These are phyloP conservation scores for Colletotrichum musae DNA, from an alignment of 2,329 filamentous ascomycete genomes.

Conservation along the genomic window DNA sequence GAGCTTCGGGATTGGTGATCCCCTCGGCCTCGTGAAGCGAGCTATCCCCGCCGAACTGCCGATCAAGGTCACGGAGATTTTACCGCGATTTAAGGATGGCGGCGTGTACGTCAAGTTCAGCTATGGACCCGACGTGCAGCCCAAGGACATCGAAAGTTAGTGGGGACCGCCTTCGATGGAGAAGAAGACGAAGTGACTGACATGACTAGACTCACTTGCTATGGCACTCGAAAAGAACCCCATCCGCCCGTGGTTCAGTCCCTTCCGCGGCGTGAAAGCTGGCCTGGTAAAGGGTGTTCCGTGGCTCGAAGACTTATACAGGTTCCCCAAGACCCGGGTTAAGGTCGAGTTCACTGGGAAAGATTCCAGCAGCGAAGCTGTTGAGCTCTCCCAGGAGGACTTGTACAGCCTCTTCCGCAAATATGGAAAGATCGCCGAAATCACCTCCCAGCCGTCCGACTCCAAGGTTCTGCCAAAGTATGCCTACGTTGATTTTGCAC, in stretches of 20 bases:
- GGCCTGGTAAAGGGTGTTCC: slow-evolving; percentile 86
- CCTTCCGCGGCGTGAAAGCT: slow-evolving; percentile 79
- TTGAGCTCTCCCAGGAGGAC: slow-evolving; percentile 87
- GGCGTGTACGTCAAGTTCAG: slow-evolving; percentile 93
- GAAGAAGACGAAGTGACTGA: neutral
- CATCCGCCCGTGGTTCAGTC: slow-evolving; percentile 92
- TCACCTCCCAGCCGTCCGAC: slow-evolving; percentile 84
- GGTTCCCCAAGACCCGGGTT: slow-evolving; percentile 82
- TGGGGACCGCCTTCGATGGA: neutral
- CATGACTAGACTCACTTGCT: slow-evolving; percentile 63
- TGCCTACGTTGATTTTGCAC: slow-evolving; percentile 83
- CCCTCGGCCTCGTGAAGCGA: slow-evolving; percentile 68
- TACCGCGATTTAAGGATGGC: slow-evolving; percentile 90
- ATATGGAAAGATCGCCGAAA: slow-evolving; percentile 93
- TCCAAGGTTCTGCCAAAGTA: slow-evolving; percentile 88
- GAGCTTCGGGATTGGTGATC: slow-evolving; percentile 65
- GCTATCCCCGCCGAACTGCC: slow-evolving; percentile 74
- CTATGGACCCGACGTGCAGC: slow-evolving; percentile 57
- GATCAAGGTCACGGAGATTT: slow-evolving; percentile 82
- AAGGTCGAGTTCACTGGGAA: slow-evolving; percentile 88
- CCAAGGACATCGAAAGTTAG: slow-evolving; percentile 60
- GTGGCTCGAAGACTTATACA: slow-evolving; percentile 94
- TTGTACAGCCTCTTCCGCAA: slow-evolving; percentile 89
- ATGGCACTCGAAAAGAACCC: slow-evolving; percentile 76
- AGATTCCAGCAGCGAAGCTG: slow-evolving; percentile 77